phyloP scores from a whole-genome alignment of 306 rosid genomes.

The Lithocarpus polystachyus region DNA sequence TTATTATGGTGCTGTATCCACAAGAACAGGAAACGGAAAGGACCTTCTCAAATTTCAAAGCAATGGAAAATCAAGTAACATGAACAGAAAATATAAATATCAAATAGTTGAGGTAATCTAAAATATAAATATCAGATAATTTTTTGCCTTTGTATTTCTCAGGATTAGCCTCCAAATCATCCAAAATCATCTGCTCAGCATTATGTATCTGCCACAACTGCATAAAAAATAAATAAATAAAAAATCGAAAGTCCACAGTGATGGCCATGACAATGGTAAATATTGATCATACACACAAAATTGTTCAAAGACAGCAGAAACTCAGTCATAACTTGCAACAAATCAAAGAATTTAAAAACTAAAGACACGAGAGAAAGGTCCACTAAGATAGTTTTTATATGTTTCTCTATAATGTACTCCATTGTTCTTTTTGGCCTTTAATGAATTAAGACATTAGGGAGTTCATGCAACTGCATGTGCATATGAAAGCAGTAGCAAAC shows the following conservation, averaged over 20 bases:
- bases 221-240: not conserved
- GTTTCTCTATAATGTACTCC: not conserved
- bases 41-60: constrained; percentile 8
- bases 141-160: constrained; percentile 75
- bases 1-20: constrained; percentile 49
- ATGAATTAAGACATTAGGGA: not conserved
- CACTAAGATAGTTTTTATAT: not conserved
- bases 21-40: not conserved
- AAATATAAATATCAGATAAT: constrained; percentile 48
- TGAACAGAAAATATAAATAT: not conserved
- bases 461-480: not conserved
- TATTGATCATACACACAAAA: not conserved
- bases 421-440: not conserved
- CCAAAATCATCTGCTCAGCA: constrained; percentile 89
- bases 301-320: not conserved
- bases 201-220: constrained; percentile 97
- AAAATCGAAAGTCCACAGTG: constrained; percentile 11
- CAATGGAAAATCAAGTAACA: not conserved
- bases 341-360: not conserved
- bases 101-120: not conserved
- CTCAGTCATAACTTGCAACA: not conserved
- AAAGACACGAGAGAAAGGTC: not conserved
- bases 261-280: not conserved
- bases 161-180: constrained; percentile 75
- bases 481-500: not conserved